Base-by-base conservation (phyloP, 2,329 filamentous ascomycete species). In the Paecilomyces dactylethromorphus region DNA sequence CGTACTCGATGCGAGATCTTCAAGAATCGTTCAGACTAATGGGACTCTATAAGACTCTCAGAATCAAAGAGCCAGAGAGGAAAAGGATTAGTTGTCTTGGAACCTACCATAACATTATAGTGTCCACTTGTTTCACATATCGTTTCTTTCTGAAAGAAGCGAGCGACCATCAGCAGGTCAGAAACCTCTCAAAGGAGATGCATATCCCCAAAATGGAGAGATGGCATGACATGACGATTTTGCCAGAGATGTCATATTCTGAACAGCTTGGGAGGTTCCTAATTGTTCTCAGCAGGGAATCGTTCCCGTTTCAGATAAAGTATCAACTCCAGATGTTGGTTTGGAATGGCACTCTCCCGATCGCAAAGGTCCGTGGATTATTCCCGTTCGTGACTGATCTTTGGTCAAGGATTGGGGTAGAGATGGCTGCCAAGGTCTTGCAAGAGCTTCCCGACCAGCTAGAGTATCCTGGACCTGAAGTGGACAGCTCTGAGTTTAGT, bases 291-390 rank as follows among this genome's bases (percentile, higher is more conserved):
- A 21, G 49, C 2, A 21, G n/a, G 7, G 33, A 58, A 7, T 70
- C 62, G 1, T 64, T 84, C 58, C 74, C 82, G 4, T 90, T 86
- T 62, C 68, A 73, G 0, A 66, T 87, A 0, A 76, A 84, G 5
- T 89, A 85, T 65, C 87, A 89, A 63, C 74, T 90, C 4, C 81
- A 88, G 55, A 81, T 80, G 15, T 72, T 92, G 4, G 84, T 86
- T 0, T 78, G 81, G 65, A 88, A 89, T 63, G 84, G 83, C 22
- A 84, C 82, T 57, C 76, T 91, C 1, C 76, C 84, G 12, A 87
- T 88, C 0, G 64, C 67, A 0, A 81, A 74, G 1, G 83, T 85
- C 0, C 53, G 76, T 0, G 61, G 68, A 1, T 66, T 90, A 4
- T 69, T 85, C 1, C 67, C 73, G 0, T 62, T 75, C 1, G 73